Evolutionary conservation across 257 asterid species (phyloP).

Genomic region (Penstemon barbatus): DNA sequence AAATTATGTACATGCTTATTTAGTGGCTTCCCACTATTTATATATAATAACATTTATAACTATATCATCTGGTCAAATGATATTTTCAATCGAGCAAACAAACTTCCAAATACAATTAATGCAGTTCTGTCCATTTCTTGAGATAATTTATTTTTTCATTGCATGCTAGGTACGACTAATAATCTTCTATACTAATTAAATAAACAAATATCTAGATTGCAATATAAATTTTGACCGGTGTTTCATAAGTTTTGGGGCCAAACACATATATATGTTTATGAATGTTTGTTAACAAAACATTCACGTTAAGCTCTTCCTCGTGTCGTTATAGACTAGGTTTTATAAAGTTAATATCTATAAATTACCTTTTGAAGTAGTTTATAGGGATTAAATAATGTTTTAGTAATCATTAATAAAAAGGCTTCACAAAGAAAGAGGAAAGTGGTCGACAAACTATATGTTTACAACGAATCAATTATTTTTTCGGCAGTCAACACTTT

Average conservation of each 20-base stretch:
- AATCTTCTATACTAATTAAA: background rate
- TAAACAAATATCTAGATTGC: background rate
- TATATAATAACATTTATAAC: background rate
- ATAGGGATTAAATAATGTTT: background rate
- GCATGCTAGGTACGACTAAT: background rate
- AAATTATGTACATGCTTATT: background rate
- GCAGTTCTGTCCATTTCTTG: background rate
- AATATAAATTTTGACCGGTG: conserved; percentile 24
- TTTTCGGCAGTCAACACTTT: conserved; percentile 47
- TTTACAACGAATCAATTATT: conserved; percentile 35
- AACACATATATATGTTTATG: conserved; percentile 28
- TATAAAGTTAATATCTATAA: conserved; percentile 1
- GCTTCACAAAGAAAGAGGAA: conserved; percentile 31
- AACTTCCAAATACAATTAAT: background rate
- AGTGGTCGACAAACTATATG: conserved; percentile 22
- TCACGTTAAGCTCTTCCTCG: conserved; percentile 40
- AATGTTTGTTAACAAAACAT: conserved; percentile 51
- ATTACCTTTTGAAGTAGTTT: background rate
- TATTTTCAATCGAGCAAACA: background rate
- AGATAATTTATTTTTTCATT: background rate
- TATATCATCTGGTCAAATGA: background rate
- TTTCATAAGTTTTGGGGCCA: conserved; percentile 35
- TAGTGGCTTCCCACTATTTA: background rate
- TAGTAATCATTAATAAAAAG: background rate
- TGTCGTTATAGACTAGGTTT: conserved; percentile 26